These are phyloP conservation scores for Ogataea methylovora DNA, from an alignment of 805 yeast genomes.

Conservation along the genomic window DNA sequence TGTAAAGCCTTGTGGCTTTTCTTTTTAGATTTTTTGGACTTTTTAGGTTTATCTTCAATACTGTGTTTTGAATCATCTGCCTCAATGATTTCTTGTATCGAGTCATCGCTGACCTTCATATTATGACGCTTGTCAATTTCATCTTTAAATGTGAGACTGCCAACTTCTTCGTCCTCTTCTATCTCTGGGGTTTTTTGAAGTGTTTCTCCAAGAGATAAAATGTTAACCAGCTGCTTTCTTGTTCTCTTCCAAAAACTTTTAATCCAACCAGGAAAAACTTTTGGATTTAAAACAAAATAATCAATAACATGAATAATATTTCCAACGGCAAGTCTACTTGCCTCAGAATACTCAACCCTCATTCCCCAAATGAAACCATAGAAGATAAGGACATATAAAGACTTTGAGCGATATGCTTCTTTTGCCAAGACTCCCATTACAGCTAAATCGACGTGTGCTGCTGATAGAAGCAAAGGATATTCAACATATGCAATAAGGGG, in stretches of 20 bases:
- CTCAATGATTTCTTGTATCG: too few relatives aligned
- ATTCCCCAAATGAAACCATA: conserved; percentile 30
- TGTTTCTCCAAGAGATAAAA: conserved; percentile 15
- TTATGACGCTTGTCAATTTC: too few relatives aligned
- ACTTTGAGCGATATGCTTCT: conserved; percentile 18
- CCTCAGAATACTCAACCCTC: conserved; percentile 30
- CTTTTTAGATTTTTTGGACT: too few relatives aligned
- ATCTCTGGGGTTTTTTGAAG: too few relatives aligned
- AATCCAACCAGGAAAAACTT: conserved; percentile 7
- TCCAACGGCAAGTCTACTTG: conserved; percentile 22
- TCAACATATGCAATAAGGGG: conserved; percentile 32
- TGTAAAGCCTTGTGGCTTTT: too few relatives aligned
- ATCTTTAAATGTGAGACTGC: too few relatives aligned
- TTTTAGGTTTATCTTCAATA: too few relatives aligned
- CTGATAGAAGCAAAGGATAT: conserved; percentile 26
- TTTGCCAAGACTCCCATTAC: conserved; percentile 20
- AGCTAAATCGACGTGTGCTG: conserved; percentile 32
- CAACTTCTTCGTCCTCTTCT: too few relatives aligned
- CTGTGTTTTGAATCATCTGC: too few relatives aligned
- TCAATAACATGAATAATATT: conserved; percentile 17
- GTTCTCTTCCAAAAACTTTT: conserved; percentile 10
- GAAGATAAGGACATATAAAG: conserved; percentile 25
- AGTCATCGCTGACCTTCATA: too few relatives aligned
- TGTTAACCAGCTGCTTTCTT: conserved; percentile 10
- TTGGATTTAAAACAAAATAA: conserved; percentile 8